Evolutionary conservation across 2,329 filamentous ascomycete species (phyloP).

Genomic region (Trichoderma sp.): DNA sequence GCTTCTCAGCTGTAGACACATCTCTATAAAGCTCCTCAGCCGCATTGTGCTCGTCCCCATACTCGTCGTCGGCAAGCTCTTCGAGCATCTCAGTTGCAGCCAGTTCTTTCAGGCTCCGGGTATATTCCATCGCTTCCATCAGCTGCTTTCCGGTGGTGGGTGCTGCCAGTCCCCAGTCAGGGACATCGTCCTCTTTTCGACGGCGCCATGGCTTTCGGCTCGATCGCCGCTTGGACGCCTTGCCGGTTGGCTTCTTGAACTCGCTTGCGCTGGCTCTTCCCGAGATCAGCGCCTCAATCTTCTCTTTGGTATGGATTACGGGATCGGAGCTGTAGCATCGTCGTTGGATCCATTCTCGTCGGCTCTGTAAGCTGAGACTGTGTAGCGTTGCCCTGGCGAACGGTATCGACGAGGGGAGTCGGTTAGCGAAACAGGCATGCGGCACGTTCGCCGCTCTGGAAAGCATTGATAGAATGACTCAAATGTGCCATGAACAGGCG

Average conservation of each 20-base stretch:
- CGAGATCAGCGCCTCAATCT: conserved; percentile 36
- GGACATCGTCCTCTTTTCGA: conserved; percentile 25
- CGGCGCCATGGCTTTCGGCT: background rate
- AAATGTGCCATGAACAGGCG: conserved; percentile 15
- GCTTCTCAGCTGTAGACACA: background rate
- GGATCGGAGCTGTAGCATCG: conserved; percentile 36
- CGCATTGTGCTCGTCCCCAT: background rate
- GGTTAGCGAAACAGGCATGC: conserved; percentile 40
- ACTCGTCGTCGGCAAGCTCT: background rate
- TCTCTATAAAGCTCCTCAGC: background rate
- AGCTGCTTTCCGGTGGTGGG: background rate
- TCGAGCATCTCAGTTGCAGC: background rate
- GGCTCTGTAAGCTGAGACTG: background rate
- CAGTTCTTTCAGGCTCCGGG: background rate
- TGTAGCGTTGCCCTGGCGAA: background rate
- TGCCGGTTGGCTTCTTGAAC: background rate
- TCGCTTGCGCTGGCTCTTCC: conserved; percentile 19
- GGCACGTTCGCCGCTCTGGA: conserved; percentile 40
- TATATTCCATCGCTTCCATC: background rate
- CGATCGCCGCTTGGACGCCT: background rate
- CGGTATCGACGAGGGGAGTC: conserved; percentile 31
- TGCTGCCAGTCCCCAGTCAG: conserved; percentile 28
- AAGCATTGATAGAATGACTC: conserved; percentile 39
- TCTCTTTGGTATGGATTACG: conserved; percentile 32
- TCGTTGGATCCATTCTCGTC: conserved; percentile 17